Percentiles rank a stretch among this genome's conserved stretches.
phyloP scores from a whole-genome alignment of 1,139 yeast species.

The Protomyces pachydermus region DNA sequence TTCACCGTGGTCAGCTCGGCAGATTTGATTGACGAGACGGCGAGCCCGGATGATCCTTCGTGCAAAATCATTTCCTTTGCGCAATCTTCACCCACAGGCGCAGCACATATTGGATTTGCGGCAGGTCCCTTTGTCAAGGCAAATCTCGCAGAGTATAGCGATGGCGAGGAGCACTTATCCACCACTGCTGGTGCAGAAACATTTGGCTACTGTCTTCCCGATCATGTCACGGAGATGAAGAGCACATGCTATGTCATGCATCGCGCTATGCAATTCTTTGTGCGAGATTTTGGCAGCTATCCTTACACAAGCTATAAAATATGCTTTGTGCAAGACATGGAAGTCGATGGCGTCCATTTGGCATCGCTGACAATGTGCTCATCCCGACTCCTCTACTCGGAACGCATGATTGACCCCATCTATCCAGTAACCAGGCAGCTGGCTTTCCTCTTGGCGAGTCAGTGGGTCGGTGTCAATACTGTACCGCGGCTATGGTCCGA shows the following conservation, averaged over 20 bases:
- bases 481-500: conserved; percentile 77
- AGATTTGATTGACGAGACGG: conserved; percentile 38
- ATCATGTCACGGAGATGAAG: conserved; percentile 53
- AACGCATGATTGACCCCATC: conserved; percentile 74
- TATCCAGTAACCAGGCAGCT: conserved; percentile 63
- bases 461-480: conserved; percentile 92
- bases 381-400: conserved; percentile 64
- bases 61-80: conserved; percentile 77
- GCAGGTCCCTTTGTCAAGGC: conserved; percentile 75
- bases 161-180: conserved; percentile 41
- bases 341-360: conserved; percentile 50
- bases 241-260: conserved; percentile 73
- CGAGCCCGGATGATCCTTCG: conserved; percentile 58
- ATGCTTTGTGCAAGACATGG: conserved; percentile 63
- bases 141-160: conserved; percentile 46
- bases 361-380: conserved; percentile 73
- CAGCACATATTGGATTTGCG: conserved; percentile 96
- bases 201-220: conserved; percentile 55
- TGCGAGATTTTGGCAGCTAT: conserved; percentile 86
- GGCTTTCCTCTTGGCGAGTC: conserved; percentile 69
- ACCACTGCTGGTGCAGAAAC: conserved; percentile 45
- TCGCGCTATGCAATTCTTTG: conserved; percentile 74
- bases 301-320: conserved; percentile 81
- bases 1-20: conserved; percentile 76
- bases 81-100: conserved; percentile 77